Evolutionary conservation across 1,284 basidiomycete species (phyloP).

Genomic region (Entoloma clypeatum): DNA sequence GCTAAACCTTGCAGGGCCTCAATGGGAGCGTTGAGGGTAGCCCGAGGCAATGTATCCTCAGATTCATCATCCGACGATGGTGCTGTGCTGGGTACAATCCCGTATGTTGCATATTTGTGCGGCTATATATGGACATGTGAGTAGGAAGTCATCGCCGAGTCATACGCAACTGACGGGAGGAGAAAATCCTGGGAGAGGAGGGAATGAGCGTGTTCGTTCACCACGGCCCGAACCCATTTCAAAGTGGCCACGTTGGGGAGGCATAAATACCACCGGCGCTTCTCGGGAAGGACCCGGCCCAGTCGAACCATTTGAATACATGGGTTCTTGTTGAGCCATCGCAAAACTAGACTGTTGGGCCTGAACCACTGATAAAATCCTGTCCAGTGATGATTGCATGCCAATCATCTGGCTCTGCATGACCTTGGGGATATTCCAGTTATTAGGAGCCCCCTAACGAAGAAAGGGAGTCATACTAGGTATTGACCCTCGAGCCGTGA

Average conservation of each 20-base stretch:
- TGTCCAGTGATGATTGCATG: slow-evolving; percentile 81
- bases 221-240: slow-evolving; percentile 29
- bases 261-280: slow-evolving; percentile 26
- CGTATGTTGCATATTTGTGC: slow-evolving; percentile 88
- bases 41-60: slow-evolving; percentile 79
- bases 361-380: slow-evolving; percentile 70
- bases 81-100: slow-evolving; percentile 77
- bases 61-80: slow-evolving; percentile 86
- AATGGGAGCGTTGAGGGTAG: slow-evolving; percentile 84
- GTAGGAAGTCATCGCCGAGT: slow-evolving; percentile 18
- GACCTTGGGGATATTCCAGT: slow-evolving; percentile 42
- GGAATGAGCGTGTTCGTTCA: slow-evolving; percentile 50
- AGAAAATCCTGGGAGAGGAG: slow-evolving; percentile 84
- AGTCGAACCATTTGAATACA: slow-evolving; percentile 27
- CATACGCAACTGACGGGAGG: slow-evolving; percentile 60
- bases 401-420: slow-evolving; percentile 91
- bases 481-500: slow-evolving; percentile 83
- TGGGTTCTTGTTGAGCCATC: slow-evolving; percentile 25
- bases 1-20: slow-evolving; percentile 90
- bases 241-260: slow-evolving; percentile 39
- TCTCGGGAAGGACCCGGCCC: slow-evolving; percentile 28
- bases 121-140: slow-evolving; percentile 42
- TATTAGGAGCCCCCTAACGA: slow-evolving; percentile 6
- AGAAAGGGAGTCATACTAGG: slow-evolving; percentile 43
- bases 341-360: slow-evolving; percentile 34